Conservation (phyloP, 805 yeast species). For the Wickerhamomyces chambardii region DNA sequence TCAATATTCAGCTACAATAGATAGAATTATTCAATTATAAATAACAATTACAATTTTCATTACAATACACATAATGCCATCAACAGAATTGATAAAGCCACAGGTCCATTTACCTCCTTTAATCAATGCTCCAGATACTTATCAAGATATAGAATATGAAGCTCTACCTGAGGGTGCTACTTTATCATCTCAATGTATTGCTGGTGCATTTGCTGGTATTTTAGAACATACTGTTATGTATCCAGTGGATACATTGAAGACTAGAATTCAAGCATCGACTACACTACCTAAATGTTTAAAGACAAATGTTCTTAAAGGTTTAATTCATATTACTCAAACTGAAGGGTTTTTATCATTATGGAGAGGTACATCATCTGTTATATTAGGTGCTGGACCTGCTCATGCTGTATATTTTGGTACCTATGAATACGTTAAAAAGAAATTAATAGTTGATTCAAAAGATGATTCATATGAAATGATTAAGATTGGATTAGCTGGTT, state of each 20-base stretch:
- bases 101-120: neutral
- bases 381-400: slow-evolving; percentile 98
- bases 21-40: no score
- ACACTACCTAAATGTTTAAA: slow-evolving; percentile 11
- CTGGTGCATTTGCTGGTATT: slow-evolving; percentile 98
- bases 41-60: no score
- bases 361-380: slow-evolving; percentile 90
- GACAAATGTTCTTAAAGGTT: slow-evolving; percentile 50
- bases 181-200: slow-evolving; percentile 69
- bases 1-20: no score
- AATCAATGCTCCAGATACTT: neutral
- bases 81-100: neutral
- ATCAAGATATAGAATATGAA: slow-evolving; percentile 72
- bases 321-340: slow-evolving; percentile 67
- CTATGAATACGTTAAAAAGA: slow-evolving; percentile 60
- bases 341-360: slow-evolving; percentile 88
- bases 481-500: slow-evolving; percentile 82
- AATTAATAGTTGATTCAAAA: slow-evolving; percentile 23
- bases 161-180: slow-evolving; percentile 85
- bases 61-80: neutral
- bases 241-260: slow-evolving; percentile 94
- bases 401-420: slow-evolving; percentile 96
- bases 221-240: slow-evolving; percentile 98
- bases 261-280: slow-evolving; percentile 65
- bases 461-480: slow-evolving; percentile 51